These are phyloP conservation scores for Tricholoma hemisulphureum DNA, from an alignment of 768 basidiomycete species.

Conservation along the genomic window DNA sequence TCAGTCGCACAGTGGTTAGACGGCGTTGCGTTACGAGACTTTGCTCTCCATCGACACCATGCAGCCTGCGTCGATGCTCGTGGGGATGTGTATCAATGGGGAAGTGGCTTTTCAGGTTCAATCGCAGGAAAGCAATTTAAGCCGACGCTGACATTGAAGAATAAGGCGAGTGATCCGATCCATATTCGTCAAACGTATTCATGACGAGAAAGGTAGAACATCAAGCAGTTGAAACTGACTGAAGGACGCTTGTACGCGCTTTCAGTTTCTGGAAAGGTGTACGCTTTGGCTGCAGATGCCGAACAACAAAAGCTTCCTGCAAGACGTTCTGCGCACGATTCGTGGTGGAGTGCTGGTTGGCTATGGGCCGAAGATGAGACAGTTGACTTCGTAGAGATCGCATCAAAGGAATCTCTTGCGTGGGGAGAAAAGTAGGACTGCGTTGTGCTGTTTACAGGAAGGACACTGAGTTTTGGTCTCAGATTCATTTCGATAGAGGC, in stretches of 20 bases:
- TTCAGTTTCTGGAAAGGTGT: conserved; percentile 73
- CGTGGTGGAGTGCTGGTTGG: conserved; percentile 66
- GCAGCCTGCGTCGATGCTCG: conserved; percentile 76
- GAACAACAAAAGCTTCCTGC: conserved; percentile 44
- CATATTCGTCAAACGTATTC: background rate
- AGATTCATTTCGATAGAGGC: conserved; percentile 76
- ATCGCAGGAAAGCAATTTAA: conserved; percentile 22
- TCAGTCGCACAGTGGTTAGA: conserved; percentile 56
- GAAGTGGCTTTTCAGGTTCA: conserved; percentile 54
- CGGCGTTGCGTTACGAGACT: conserved; percentile 68
- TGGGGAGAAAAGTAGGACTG: conserved; percentile 64
- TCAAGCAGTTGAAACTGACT: conserved; percentile 60
- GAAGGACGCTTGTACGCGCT: conserved; percentile 70
- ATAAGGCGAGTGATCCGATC: conserved; percentile 49
- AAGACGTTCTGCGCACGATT: conserved; percentile 39
- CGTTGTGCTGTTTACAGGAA: background rate
- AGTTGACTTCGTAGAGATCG: conserved; percentile 61
- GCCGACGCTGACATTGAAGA: conserved; percentile 58
- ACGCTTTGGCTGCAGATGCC: conserved; percentile 57
- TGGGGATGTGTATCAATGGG: conserved; percentile 87
- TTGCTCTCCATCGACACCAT: conserved; percentile 63
- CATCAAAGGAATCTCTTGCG: conserved; percentile 50
- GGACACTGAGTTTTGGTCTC: background rate
- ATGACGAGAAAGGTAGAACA: conserved; percentile 48
- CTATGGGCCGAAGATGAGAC: conserved; percentile 51